Percentiles rank a stretch among this genome's conserved stretches.
phyloP scores from a whole-genome alignment of 768 basidiomycete genomes.

The Termitomyces sp. region DNA sequence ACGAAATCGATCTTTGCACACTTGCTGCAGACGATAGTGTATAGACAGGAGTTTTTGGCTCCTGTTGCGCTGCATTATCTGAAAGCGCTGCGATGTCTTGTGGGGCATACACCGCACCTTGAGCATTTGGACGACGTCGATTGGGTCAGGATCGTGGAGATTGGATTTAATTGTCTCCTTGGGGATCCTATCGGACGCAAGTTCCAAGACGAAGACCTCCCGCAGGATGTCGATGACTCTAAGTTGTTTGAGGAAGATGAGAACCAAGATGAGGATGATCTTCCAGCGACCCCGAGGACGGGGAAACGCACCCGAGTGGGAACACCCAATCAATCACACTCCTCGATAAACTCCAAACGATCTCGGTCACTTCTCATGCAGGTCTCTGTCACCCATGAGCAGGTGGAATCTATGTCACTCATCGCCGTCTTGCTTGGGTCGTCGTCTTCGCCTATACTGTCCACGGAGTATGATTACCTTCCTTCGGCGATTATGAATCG shows the following conservation, averaged over 20 bases:
- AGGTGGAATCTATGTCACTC: conserved; percentile 67
- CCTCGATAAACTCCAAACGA: conserved; percentile 17
- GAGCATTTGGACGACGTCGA: conserved; percentile 58
- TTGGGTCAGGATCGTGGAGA: conserved; percentile 67
- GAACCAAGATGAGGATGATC: conserved; percentile 20
- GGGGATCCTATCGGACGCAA: conserved; percentile 42
- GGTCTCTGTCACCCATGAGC: conserved; percentile 44
- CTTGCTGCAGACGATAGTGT: conserved; percentile 53
- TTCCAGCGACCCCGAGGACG: conserved; percentile 25
- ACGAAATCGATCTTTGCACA: conserved; percentile 58
- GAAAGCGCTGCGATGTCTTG: conserved; percentile 65
- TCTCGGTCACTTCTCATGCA: conserved; percentile 12
- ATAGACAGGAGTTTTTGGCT: conserved; percentile 47
- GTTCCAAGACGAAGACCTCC: conserved; percentile 26
- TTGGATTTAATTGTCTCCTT: conserved; percentile 76
- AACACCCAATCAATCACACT: conserved; percentile 8
- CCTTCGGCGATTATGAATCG: conserved; percentile 50
- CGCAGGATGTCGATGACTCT: conserved; percentile 27
- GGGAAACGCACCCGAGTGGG: conserved; percentile 36
- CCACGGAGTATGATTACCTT: conserved; percentile 32
- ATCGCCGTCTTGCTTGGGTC: conserved; percentile 57
- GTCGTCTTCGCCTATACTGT: conserved; percentile 53
- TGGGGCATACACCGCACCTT: conserved; percentile 69
- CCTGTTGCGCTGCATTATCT: conserved; percentile 77
- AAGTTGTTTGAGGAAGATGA: conserved; percentile 28